These are phyloP conservation scores for Paraphaeosphaeria minitans DNA, from an alignment of 2,329 filamentous ascomycete genomes.

Conservation along the genomic window DNA sequence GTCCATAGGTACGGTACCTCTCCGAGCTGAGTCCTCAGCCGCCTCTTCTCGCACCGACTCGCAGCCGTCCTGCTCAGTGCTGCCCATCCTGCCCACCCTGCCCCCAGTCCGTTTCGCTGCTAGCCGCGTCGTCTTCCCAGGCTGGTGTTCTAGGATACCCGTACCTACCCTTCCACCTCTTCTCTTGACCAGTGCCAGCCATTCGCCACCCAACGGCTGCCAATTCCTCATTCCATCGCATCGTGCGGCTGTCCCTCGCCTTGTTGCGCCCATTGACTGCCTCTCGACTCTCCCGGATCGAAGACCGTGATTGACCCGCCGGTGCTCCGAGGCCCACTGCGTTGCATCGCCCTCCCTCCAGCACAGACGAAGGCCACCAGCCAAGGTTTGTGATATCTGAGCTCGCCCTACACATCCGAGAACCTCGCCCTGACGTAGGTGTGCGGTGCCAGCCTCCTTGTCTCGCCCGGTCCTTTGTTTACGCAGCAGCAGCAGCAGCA, in stretches of 20 bases:
- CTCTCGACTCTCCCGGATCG: slow-evolving; percentile 9
- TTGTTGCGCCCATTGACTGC: slow-evolving; percentile 17
- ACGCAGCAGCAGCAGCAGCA: slow-evolving; percentile 29
- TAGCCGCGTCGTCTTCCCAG: slow-evolving; percentile 17
- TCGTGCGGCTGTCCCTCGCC: slow-evolving; percentile 8
- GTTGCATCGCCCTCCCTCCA: slow-evolving; percentile 6
- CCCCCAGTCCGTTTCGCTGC: slow-evolving; percentile 10
- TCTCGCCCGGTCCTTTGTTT: slow-evolving; percentile 31
- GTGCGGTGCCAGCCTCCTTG: slow-evolving; percentile 27
- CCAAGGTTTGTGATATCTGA: slow-evolving; percentile 24
- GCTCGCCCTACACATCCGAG: not conserved
- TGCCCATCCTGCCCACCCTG: not conserved
- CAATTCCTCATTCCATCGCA: slow-evolving; percentile 19
- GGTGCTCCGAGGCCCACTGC: slow-evolving; percentile 23
- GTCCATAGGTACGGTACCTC: slow-evolving; percentile 9
- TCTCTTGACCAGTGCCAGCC: slow-evolving; percentile 14
- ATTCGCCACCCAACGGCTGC: slow-evolving; percentile 17
- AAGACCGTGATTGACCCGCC: slow-evolving; percentile 19
- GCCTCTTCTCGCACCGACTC: slow-evolving; percentile 7
- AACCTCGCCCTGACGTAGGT: slow-evolving; percentile 30
- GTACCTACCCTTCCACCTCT: slow-evolving; percentile 13
- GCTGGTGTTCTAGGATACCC: slow-evolving; percentile 15
- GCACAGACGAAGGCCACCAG: not conserved
- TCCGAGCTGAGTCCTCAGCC: not conserved
- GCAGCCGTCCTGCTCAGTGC: not conserved